These are phyloP conservation scores for Cercospora beticola DNA, from an alignment of 2,329 filamentous ascomycete species.

Conservation along the genomic window DNA sequence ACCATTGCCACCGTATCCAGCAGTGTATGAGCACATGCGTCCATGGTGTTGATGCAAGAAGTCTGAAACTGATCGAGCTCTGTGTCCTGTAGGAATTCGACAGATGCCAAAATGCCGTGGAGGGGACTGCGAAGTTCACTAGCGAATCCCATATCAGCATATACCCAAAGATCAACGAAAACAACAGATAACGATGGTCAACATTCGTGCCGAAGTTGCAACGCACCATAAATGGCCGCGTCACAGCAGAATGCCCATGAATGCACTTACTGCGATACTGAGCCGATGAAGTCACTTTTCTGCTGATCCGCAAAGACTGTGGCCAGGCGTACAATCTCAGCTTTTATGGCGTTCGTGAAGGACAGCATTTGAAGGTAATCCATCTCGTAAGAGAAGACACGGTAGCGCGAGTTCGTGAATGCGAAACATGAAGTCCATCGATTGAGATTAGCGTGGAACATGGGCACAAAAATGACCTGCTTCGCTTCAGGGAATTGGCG, in stretches of 20 bases:
- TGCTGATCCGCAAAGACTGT: slow-evolving; percentile 44
- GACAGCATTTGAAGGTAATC: slow-evolving; percentile 40
- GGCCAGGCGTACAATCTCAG: slow-evolving; percentile 39
- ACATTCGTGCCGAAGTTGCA: too few species aligned
- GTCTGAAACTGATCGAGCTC: slow-evolving; percentile 28
- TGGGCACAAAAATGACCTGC: slow-evolving; percentile 52
- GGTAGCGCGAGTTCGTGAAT: slow-evolving; percentile 47
- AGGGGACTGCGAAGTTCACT: slow-evolving; percentile 46
- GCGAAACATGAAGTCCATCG: slow-evolving; percentile 36
- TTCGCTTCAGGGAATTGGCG: slow-evolving; percentile 46
- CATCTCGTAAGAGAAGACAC: slow-evolving; percentile 40
- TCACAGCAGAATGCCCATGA: too few species aligned
- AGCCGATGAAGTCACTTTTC: slow-evolving; percentile 48
- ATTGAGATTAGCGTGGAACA: slow-evolving; percentile 49
- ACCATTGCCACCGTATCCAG: slow-evolving; percentile 26
- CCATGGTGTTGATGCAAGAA: slow-evolving; percentile 26
- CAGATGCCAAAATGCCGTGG: slow-evolving; percentile 31
- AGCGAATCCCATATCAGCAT: neutral
- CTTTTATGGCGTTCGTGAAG: slow-evolving; percentile 43
- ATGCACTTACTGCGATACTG: slow-evolving; percentile 45
- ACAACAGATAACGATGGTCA: too few species aligned
- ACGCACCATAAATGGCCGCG: too few species aligned
- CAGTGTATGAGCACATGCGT: slow-evolving; percentile 25
- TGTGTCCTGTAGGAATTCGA: slow-evolving; percentile 52
- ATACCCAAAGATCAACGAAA: neutral